Conservation (phyloP, 805 yeast genomes). For the Priceomyces haplophilus region DNA sequence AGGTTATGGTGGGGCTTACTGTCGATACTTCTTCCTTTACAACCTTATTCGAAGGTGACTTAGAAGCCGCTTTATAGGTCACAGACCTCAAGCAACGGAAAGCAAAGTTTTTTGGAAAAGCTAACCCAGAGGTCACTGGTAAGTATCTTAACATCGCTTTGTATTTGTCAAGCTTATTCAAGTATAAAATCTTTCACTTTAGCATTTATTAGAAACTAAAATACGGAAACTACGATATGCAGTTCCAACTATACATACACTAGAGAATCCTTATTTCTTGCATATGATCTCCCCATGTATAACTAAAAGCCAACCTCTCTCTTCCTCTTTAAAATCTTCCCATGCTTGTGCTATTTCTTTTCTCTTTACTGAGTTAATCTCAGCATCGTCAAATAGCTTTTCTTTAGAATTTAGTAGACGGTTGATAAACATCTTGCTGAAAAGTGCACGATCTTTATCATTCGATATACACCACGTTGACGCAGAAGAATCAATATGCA, state of each 20-base stretch:
- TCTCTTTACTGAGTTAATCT: slow-evolving; percentile 4
- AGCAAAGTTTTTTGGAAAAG: no score
- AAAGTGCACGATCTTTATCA: slow-evolving; percentile 10
- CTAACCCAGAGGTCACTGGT: neutral
- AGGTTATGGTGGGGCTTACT: neutral
- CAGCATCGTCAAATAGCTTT: slow-evolving; percentile 3
- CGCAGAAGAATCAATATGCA: slow-evolving; percentile 9
- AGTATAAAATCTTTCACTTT: no score
- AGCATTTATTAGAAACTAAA: neutral
- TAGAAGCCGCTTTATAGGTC: slow-evolving; percentile 2
- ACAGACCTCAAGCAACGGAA: neutral
- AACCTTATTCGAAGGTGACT: neutral
- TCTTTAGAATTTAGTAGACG: slow-evolving; percentile 14
- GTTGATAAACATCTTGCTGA: slow-evolving; percentile 9
- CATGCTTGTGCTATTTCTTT: slow-evolving; percentile 11
- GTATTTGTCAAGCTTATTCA: neutral
- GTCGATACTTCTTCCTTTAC: neutral
- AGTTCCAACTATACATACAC: neutral
- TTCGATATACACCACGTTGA: slow-evolving; percentile 15
- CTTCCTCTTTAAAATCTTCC: slow-evolving; percentile 16
- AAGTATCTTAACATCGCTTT: neutral
- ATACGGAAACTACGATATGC: neutral
- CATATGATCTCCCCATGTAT: slow-evolving; percentile 18
- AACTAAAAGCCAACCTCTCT: slow-evolving; percentile 11
- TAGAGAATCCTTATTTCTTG: no score